phyloP scores from a whole-genome alignment of 75 land plant species.

The Picea glauca region DNA sequence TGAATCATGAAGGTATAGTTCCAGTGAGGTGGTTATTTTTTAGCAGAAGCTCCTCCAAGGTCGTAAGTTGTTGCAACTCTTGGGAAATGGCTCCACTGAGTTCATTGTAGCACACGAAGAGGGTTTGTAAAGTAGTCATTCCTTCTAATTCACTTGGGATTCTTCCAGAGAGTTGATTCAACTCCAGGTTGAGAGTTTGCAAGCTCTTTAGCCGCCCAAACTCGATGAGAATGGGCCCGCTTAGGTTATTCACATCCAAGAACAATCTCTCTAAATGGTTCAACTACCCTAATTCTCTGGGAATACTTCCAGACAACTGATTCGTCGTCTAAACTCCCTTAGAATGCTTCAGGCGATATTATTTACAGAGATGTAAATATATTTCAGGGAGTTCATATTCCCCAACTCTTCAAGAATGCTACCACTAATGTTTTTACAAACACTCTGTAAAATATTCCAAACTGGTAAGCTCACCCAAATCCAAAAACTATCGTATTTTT shows the following conservation, averaged over 20 bases:
- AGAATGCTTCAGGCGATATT: slow-evolving; percentile 19
- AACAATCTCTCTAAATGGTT: background rate
- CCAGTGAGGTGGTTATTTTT: slow-evolving; percentile 8
- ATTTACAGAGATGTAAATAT: background rate
- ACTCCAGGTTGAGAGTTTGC: background rate
- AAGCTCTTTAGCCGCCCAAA: background rate
- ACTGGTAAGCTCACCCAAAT: background rate
- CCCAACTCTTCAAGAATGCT: too few species aligned
- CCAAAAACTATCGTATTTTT: background rate
- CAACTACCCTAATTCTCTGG: slow-evolving; percentile 11
- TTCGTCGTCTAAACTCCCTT: too few species aligned
- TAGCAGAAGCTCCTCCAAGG: slow-evolving; percentile 10
- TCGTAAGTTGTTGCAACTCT: too few species aligned
- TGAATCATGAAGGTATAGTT: slow-evolving; percentile 5
- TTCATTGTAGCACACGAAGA: too few species aligned
- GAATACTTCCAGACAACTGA: too few species aligned
- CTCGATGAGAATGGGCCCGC: background rate
- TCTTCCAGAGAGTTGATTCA: slow-evolving; percentile 12
- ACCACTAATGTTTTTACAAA: too few species aligned
- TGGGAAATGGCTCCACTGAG: too few species aligned
- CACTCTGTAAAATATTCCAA: too few species aligned
- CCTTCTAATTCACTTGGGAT: background rate
- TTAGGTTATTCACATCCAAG: slow-evolving; percentile 8
- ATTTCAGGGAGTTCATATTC: too few species aligned
- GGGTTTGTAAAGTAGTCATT: background rate